A percentile compares a stretch with the other conserved stretches of the same genome.
phyloP scores from a whole-genome alignment of 352 stramenopile genomes.

The Phytophthora tubulina region DNA sequence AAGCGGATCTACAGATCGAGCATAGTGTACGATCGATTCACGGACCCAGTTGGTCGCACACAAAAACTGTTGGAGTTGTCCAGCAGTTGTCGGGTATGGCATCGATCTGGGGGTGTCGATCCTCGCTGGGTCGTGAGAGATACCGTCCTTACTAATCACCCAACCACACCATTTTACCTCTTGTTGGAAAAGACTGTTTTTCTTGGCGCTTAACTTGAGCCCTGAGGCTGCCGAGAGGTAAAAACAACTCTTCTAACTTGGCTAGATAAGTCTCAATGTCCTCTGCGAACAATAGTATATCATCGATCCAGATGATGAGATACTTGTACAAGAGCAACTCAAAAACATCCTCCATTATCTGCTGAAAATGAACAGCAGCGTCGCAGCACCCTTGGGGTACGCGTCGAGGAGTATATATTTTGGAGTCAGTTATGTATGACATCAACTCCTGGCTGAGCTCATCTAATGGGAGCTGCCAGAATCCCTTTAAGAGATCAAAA shows the following conservation, averaged over 20 bases:
- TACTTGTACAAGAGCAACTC: neutral
- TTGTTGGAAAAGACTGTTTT: neutral
- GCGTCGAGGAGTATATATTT: neutral
- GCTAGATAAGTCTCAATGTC: neutral
- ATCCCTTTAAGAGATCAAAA: constrained; percentile 18
- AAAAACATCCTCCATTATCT: neutral
- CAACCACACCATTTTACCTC: constrained; percentile 9
- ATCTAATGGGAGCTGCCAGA: neutral
- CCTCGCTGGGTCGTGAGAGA: constrained; percentile 1
- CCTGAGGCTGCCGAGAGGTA: constrained; percentile 15
- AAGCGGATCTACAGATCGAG: neutral
- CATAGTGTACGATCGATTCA: constrained; percentile 8
- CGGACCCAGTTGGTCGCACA: constrained; percentile 9
- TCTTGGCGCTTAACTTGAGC: constrained; percentile 1
- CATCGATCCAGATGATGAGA: neutral
- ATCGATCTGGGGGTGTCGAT: neutral
- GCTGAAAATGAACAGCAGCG: neutral
- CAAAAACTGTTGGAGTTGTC: neutral
- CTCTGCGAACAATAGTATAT: constrained; percentile 19
- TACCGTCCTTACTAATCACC: neutral
- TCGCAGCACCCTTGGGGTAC: neutral
- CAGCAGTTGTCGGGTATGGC: neutral
- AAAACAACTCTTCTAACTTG: constrained; percentile 34
- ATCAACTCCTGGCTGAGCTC: neutral
- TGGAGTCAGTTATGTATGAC: neutral